Evolutionary conservation across 1,284 basidiomycete species (phyloP).

Genomic region (Fomitiporia mediterranea): DNA sequence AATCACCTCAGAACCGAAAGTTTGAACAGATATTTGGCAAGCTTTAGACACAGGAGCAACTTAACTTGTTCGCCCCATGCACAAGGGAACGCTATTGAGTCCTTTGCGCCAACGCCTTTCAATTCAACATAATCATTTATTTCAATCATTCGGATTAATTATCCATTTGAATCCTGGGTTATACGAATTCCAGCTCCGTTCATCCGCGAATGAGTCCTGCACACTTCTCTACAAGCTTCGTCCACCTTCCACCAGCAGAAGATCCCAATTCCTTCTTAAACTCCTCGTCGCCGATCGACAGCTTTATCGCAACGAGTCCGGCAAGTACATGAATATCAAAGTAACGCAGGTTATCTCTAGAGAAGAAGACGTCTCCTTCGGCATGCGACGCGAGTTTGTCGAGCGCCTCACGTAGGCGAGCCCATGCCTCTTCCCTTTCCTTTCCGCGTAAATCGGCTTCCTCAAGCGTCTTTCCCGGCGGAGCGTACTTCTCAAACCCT

Average conservation of each 20-base stretch:
- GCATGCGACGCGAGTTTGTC: not conserved
- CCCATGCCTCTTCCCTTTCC: conserved; percentile 8
- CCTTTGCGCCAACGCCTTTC: too few relatives aligned
- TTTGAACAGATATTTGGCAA: too few relatives aligned
- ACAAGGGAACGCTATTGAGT: too few relatives aligned
- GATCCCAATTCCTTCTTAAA: conserved; percentile 1
- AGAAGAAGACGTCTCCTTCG: conserved; percentile 5
- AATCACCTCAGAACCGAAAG: too few relatives aligned
- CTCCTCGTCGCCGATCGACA: conserved; percentile 1
- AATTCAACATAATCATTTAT: too few relatives aligned
- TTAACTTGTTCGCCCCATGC: too few relatives aligned
- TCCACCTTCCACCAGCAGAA: conserved; percentile 4
- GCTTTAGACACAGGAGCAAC: too few relatives aligned
- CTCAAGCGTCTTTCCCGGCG: conserved; percentile 5
- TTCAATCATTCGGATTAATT: too few relatives aligned
- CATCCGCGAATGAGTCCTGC: not conserved
- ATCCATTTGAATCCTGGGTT: too few relatives aligned
- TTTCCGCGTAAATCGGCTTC: not conserved
- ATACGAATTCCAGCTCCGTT: too few relatives aligned
- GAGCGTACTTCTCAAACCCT: not conserved
- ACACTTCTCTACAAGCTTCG: not conserved
- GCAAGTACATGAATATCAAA: conserved; percentile 5
- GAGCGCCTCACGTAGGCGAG: not conserved
- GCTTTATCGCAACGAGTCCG: not conserved
- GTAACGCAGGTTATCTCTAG: not conserved